Evolutionary conservation across 1,284 basidiomycete species (phyloP), one percentile per base, ranked within the genome.

Genomic region (Coniophora puteana): DNA sequence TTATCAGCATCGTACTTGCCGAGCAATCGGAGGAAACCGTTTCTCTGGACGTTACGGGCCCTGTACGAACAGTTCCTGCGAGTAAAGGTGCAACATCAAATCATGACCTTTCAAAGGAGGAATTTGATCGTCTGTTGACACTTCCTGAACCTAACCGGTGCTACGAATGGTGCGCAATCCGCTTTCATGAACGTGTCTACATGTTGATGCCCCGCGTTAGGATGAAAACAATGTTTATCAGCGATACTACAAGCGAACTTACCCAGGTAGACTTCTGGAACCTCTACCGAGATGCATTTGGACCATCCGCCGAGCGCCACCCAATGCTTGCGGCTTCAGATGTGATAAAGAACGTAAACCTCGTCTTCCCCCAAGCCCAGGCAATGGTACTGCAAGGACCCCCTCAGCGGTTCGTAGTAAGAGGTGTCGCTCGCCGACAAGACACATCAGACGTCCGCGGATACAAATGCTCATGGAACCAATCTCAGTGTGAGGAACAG

Each of bases 201-300:
- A 5, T 13, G 5, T 24, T 59, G 32, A 57, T 22, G 16, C 35
- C 4, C 22, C 25, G 4, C 13, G 13, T 32, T 50, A 93, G 89
- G 90, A 91, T 94, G 85, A 80, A 76, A 53, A 60, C 69, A 8
- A 82, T 91, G 72, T 93, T 91, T 53, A 69, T 82, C 8, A 66
- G 78, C 16, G 79, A 81, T 44, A 59, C 78, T 2, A 77, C 83
- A 3, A 78, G 80, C 7, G 89, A 92, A 53, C 67, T 93, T 34
- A 91, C 90, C 0, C 91, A 94, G 62, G 89, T 93, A 40, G 87
- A 89, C 48, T 88, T 94, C 49, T 94, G 90, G 90, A 88, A 78
- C 43, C 69, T 90, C 11, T 94, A 94, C 65, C 85, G 86, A 53
- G 83, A 88, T 45, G 72, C 67, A 0, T 88, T 87, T 53, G 64